Evolutionary conservation across 2,329 filamentous ascomycete genomes (phyloP), one percentile per base, ranked within the genome.

Genomic region (Neurospora sp.): DNA sequence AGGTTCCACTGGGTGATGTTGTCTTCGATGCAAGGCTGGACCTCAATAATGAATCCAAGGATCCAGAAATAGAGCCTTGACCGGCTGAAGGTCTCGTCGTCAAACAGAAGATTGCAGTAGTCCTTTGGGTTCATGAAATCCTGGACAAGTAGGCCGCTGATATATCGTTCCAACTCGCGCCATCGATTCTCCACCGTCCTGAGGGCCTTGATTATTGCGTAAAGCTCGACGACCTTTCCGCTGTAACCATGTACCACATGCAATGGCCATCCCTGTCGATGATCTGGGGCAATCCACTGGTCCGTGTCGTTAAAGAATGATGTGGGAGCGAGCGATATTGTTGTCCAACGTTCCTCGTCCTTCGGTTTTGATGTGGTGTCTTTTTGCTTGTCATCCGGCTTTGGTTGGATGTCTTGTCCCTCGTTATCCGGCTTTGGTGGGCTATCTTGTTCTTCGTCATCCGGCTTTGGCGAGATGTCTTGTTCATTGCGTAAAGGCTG

Each of bases 51-150:
- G 4, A 52, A 52, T 12, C 67, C 69, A 11, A 69, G 36, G 2
- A 66, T 66, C 69, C 69, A 67, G 43, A 69, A 69, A 17, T 67
- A 69, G 8, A 19, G 17, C 15, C 57, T 62, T 15, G 69, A 69
- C 66, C 66, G 69, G 19, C 41, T 67, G 5, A 69, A 38, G 2
- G 39, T 28, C 15, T 23, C 41, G 36, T 69, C 69, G 17, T 69
- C 69, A 2, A 66, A 67, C 1, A 69, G 28, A 36, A 69, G 66
- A 19, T 17, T 67, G 43, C 67, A 66, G 66, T 69, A 66, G 15
- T 57, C 43, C 19, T 46, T 46, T 46, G 43, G n/a, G n/a, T 46
- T 46, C 43, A 52, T 52, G 2, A 52, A 52, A 23, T 23, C 43
- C 1, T 52, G 43, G 5, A 52, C 43, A 2, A 28, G 2, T 1